phyloP scores from a whole-genome alignment of 2,329 filamentous ascomycete genomes.

The Biscogniauxia marginata region DNA sequence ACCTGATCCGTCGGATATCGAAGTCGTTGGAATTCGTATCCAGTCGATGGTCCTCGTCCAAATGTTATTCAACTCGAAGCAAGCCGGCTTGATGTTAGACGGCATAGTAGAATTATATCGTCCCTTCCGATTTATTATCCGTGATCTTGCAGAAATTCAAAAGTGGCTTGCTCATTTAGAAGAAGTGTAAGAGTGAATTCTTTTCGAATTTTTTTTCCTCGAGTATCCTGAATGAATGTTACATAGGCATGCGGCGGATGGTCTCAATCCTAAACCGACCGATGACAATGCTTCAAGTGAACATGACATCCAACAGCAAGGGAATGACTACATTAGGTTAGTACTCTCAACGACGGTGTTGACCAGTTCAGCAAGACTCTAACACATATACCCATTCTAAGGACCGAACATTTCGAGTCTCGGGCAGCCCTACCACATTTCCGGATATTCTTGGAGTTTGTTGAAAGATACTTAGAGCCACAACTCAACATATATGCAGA shows the following conservation, averaged over 20 bases:
- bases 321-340: neutral
- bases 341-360: neutral
- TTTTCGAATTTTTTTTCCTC: too few relatives aligned
- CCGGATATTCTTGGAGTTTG: slow-evolving; percentile 7
- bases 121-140: neutral
- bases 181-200: neutral
- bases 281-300: neutral
- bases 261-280: neutral
- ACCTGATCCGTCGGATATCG: slow-evolving; percentile 6
- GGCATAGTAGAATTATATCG: neutral
- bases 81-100: neutral
- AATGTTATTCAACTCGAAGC: neutral
- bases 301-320: neutral
- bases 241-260: neutral
- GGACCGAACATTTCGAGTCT: neutral
- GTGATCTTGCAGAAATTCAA: neutral
- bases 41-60: slow-evolving; percentile 1
- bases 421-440: neutral
- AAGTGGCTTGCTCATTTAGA: neutral
- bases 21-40: slow-evolving; percentile 8
- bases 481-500: slow-evolving; percentile 8
- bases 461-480: slow-evolving; percentile 10
- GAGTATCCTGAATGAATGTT: neutral
- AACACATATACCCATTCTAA: neutral
- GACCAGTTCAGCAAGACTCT: neutral